Conservation (phyloP, 257 asterid genomes). For the Forsythia suspensa region DNA sequence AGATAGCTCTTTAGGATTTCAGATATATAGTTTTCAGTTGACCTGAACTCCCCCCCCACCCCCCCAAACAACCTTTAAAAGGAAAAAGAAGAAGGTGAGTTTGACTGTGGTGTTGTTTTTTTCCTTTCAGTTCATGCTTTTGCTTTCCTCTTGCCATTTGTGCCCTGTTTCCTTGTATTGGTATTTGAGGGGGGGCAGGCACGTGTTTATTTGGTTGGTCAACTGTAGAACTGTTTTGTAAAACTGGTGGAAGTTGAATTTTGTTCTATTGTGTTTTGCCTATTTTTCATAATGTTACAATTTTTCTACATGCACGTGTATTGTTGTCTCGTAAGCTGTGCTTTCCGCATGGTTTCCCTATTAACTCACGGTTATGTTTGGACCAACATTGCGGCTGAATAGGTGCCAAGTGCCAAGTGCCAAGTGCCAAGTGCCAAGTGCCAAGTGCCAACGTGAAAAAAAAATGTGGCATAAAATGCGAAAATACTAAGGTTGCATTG, state of each 20-base stretch:
- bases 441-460: too few relatives aligned
- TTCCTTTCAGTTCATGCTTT: not conserved
- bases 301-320: not conserved
- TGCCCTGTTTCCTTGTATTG: not conserved
- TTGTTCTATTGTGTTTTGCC: not conserved
- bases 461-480: too few relatives aligned
- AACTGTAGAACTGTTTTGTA: not conserved
- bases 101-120: not conserved
- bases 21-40: constrained; percentile 13
- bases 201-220: not conserved
- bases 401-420: too few relatives aligned
- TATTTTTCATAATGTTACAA: not conserved
- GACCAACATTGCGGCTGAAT: too few relatives aligned
- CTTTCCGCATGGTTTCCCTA: not conserved
- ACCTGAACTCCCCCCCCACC: constrained; percentile 1
- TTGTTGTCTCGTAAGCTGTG: not conserved
- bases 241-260: not conserved
- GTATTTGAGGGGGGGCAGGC: not conserved
- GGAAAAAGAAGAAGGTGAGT: not conserved
- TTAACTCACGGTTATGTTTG: not conserved
- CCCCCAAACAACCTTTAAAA: not conserved
- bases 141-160: not conserved
- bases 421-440: too few relatives aligned
- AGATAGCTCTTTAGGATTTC: constrained; percentile 16
- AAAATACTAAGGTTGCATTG: too few relatives aligned